phyloP scores from a whole-genome alignment of 108 stramenopile genomes.

The Conticribra weissflogii region DNA sequence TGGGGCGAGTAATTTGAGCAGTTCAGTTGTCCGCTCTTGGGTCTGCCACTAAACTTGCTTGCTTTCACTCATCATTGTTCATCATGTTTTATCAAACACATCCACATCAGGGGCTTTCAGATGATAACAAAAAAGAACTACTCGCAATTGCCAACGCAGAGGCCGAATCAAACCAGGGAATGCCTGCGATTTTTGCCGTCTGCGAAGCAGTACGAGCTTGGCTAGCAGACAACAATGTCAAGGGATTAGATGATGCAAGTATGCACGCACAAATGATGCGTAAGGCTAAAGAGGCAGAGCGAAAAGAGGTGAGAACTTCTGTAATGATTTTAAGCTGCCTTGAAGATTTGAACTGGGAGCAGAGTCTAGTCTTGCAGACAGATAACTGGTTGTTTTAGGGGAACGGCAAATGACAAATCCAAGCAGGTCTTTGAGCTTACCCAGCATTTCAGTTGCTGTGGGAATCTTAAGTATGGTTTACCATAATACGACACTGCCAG shows the following conservation, averaged over 20 bases:
- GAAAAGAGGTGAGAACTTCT: conserved; percentile 70
- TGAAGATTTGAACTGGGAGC: background rate
- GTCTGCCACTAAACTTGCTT: too few relatives aligned
- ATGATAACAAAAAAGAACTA: conserved; percentile 65
- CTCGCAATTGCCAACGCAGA: conserved; percentile 67
- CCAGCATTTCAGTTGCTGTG: conserved; percentile 22
- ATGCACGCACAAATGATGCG: conserved; percentile 92
- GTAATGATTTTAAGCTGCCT: background rate
- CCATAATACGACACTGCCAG: background rate
- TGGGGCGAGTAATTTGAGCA: background rate
- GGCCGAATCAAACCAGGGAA: conserved; percentile 72
- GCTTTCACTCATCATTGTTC: too few relatives aligned
- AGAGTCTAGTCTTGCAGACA: background rate
- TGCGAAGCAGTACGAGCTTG: conserved; percentile 82
- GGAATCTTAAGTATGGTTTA: conserved; percentile 3
- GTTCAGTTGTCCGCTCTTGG: too few relatives aligned
- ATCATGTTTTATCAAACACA: too few relatives aligned
- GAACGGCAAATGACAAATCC: background rate
- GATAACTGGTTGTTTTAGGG: background rate
- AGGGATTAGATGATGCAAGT: conserved; percentile 85
- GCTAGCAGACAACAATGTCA: conserved; percentile 85
- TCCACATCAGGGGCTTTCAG: conserved; percentile 51
- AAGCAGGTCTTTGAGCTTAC: conserved; percentile 10
- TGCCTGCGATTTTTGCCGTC: conserved; percentile 82
- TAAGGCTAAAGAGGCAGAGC: conserved; percentile 70